Conservation (phyloP, 257 asterid genomes). For the Mitragyna speciosa region DNA sequence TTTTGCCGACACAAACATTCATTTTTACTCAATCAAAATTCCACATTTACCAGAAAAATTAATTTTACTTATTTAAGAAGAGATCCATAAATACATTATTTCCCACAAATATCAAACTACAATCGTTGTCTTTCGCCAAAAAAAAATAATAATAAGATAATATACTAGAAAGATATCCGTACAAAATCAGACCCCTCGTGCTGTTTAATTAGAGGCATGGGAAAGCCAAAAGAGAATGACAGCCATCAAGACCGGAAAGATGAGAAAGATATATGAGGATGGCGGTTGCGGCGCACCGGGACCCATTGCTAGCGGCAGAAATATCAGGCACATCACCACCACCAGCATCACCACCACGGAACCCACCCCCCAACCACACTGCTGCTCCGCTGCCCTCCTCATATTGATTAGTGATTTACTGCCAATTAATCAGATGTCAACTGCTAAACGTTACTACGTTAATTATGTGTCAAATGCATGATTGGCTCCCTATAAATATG, state of each 20-base stretch:
- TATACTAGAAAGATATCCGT: no score
- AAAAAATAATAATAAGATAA: no score
- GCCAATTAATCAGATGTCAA: neutral
- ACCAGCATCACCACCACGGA: slow-evolving; percentile 46
- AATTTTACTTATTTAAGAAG: no score
- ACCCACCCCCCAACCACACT: slow-evolving; percentile 53
- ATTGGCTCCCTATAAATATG: neutral
- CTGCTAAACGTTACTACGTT: neutral
- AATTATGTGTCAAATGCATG: neutral
- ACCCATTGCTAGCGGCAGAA: slow-evolving; percentile 47
- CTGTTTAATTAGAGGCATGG: slow-evolving; percentile 29
- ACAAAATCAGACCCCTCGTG: neutral
- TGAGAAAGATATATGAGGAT: slow-evolving; percentile 14
- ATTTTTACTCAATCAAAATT: no score
- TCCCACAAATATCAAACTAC: no score
- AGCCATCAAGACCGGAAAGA: slow-evolving; percentile 43
- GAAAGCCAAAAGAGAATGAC: slow-evolving; percentile 39
- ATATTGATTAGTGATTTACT: neutral
- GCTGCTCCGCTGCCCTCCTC: slow-evolving; percentile 7
- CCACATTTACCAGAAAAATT: no score
- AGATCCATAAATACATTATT: no score
- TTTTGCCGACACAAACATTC: no score
- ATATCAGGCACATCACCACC: slow-evolving; percentile 30
- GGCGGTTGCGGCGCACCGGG: slow-evolving; percentile 45
- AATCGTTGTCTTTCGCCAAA: no score